These are phyloP conservation scores for Podila clonocystis DNA, from an alignment of 192 early-diverging fungal species.

Conservation along the genomic window DNA sequence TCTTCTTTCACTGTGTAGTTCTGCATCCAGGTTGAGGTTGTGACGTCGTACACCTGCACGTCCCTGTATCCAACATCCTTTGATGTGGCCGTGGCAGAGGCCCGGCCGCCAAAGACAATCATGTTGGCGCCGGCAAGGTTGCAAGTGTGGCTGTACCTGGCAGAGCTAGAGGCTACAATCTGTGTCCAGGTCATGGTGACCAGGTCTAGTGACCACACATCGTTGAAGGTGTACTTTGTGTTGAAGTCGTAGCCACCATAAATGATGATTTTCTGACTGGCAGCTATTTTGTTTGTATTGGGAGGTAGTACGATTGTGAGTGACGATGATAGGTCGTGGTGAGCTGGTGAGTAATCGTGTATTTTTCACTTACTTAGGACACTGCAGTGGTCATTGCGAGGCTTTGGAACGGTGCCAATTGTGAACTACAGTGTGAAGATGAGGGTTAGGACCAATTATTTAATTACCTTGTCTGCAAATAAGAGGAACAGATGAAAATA, in stretches of 20 bases:
- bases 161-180: conserved; percentile 6
- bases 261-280: conserved; percentile 34
- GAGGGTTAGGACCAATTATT: background rate
- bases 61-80: conserved; percentile 22
- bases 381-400: conserved; percentile 42
- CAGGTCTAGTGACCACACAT: conserved; percentile 42
- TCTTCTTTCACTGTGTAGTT: conserved; percentile 21
- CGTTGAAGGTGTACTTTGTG: conserved; percentile 1
- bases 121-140: conserved; percentile 48
- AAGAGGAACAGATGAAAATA: background rate
- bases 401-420: conserved; percentile 10
- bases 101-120: conserved; percentile 27
- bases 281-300: conserved; percentile 6
- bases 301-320: background rate
- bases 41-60: conserved; percentile 35
- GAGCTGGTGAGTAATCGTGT: background rate
- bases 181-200: conserved; percentile 36
- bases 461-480: background rate
- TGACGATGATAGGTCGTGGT: background rate
- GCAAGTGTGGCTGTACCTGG: conserved; percentile 30
- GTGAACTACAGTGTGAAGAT: conserved; percentile 13
- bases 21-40: conserved; percentile 15
- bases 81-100: background rate
- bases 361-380: conserved; percentile 31
- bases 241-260: conserved; percentile 40